phyloP scores from a whole-genome alignment of 2,329 filamentous ascomycete species.

The Pseudogymnoascus pannorum region DNA sequence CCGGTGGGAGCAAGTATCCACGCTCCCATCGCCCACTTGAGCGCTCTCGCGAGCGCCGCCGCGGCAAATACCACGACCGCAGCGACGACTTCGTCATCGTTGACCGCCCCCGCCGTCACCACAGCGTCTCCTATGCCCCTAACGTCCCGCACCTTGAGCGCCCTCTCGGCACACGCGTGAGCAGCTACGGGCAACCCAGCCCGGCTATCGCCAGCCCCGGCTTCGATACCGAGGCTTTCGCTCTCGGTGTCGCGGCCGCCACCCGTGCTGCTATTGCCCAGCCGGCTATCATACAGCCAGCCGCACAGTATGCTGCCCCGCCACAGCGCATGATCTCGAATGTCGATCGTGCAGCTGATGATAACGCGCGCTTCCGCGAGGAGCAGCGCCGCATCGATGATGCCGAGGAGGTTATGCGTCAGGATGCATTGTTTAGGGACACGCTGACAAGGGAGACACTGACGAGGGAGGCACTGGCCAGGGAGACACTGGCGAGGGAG shows the following conservation, averaged over 20 bases:
- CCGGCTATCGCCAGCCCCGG: neutral
- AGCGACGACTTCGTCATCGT: constrained; percentile 13
- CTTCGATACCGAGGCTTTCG: neutral
- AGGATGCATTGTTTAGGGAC: neutral
- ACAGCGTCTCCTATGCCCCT: constrained; percentile 14
- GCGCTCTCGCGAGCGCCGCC: constrained; percentile 17
- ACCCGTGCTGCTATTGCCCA: neutral
- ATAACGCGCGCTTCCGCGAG: neutral
- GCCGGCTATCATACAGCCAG: neutral
- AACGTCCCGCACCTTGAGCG: constrained; percentile 17
- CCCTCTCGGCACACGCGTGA: neutral
- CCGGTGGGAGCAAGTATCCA: constrained; percentile 12
- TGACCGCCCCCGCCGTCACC: neutral
- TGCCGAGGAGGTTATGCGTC: neutral
- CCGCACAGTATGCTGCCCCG: neutral
- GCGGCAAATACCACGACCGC: constrained; percentile 16
- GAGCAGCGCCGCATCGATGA: neutral
- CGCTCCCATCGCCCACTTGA: constrained; percentile 19
- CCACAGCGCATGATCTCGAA: neutral
- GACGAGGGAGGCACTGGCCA: too few relatives aligned
- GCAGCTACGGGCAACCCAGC: neutral
- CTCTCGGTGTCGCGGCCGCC: neutral
- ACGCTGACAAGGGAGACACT: neutral
- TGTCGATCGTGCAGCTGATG: neutral
- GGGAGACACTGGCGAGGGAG: too few relatives aligned